Evolutionary conservation across 2,329 filamentous ascomycete genomes (phyloP), one percentile per base, ranked within the genome.

Genomic region (Colletotrichum gigasporum): DNA sequence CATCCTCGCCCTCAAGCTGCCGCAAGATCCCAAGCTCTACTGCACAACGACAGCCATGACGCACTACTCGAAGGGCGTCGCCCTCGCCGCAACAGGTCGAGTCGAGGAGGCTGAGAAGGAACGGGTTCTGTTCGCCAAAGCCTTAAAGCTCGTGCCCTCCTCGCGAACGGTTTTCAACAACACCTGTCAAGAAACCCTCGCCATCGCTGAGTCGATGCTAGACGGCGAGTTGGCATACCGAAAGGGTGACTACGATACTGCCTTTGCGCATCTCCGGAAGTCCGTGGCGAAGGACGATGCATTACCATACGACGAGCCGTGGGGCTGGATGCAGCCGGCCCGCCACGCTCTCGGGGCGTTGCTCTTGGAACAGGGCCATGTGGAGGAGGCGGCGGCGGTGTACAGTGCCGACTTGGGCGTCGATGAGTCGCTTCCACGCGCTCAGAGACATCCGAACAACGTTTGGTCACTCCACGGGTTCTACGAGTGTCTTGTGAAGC

Each of bases 281-380:
- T 83, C 90, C 0, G 86, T 91, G 20, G 71, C 76, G 1, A 80
- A 85, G 2, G 89, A 92, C 66, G 90, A 91, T 69, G 75, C 73
- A 0, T 80, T 93, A 26, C 87, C 87, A 0, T 93, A 91, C 65
- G 88, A 90, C 50, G 91, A 94, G 72, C 91, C 91, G 0, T 93
- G 90, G 90, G 89, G 89, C 0, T 93, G 91, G 90, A 92, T 93
- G 90, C 89, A 91, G 71, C 91, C 91, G 0, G 85, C 87, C 0
- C 81, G 90, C 3, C 91, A 93, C 73, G 90, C 90, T 0, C 90
- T 90, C 52, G 90, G 88, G 1, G 91, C 90, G 0, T 78, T 94
- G 3, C 73, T 92, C 28, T 79, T 92, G 11, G 91, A 93, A 71
- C 90, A 91, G 70, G 87, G 84, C 0, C 78, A 78, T n/a, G 77